Base-by-base conservation (phyloP, 2,329 filamentous ascomycete species). In the Lizonia empirigonia region DNA sequence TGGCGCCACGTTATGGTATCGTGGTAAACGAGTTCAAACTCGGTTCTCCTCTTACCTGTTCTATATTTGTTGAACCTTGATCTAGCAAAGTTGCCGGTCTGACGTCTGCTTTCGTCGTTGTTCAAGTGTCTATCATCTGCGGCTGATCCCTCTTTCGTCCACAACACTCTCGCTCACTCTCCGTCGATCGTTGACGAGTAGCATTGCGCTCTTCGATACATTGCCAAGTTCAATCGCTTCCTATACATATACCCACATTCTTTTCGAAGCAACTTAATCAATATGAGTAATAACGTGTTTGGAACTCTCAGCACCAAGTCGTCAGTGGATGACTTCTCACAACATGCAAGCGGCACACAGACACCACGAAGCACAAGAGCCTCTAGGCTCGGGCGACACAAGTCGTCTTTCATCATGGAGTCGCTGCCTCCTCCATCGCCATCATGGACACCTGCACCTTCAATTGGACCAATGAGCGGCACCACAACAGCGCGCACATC, bases 401-500 rank as follows among this genome's bases (percentile, higher is more conserved):
- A 60, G 22, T 50, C 58, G 24, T 55, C 56, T 8, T 39, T 36
- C 19, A 36, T 59, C 18, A 26, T 52, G 37, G 55, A 60, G 9
- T 39, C 50, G 19, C 44, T 62, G 20, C 55, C 56, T 51, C 51
- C 52, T 32, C 59, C 53, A 24, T 42, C 51, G 16, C 44, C 50
- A 37, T 53, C 49, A 45, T 58, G 55, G 53, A 39, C 44, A 12
- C 36, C 56, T 1, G 53, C 40, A 24, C 50, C 44, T 18, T 53
- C 59, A 34, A 42, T 49, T 27, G 34, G 38, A 34, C 45, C 38
- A 34, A 24, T 48, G 26, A 58, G 55, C 26, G 44, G 36, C 13
- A 37, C 27, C 23, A 62, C 56, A 15, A 57, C 56, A 19, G 49
- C 51, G 7, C 35, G 41, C 36, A 58, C 53, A 9, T 63, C 62